Conservation (phyloP, 2,329 filamentous ascomycete species). For the Fusarium nanum region DNA sequence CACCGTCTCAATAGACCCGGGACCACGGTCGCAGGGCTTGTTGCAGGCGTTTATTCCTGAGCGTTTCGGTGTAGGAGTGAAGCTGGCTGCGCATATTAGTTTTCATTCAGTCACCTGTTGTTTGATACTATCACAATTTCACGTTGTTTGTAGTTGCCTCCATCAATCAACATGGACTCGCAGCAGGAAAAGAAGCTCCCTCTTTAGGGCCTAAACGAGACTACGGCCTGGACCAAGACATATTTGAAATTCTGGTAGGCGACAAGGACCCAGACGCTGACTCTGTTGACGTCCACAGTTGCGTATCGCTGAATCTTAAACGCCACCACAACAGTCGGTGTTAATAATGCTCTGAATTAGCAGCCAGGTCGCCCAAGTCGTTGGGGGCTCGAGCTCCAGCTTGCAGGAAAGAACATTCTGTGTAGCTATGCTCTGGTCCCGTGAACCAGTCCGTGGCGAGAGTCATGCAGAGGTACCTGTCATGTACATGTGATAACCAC, state of each 20-base stretch:
- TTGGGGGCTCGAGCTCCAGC: conserved; percentile 37
- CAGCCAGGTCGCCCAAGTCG: conserved; percentile 7
- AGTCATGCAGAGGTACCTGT: conserved; percentile 43
- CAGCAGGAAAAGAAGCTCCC: neutral
- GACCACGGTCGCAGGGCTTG: conserved; percentile 39
- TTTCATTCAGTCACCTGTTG: conserved; percentile 2
- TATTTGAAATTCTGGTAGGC: conserved; percentile 27
- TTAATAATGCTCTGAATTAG: conserved; percentile 37
- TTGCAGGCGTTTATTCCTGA: conserved; percentile 26
- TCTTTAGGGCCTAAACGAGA: conserved; percentile 2
- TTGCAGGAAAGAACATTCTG: conserved; percentile 20
- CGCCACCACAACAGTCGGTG: conserved; percentile 39
- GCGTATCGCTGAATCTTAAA: conserved; percentile 36
- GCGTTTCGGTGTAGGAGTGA: neutral
- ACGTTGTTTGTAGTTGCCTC: neutral
- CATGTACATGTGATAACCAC: conserved; percentile 46
- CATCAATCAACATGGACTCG: neutral
- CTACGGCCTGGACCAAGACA: conserved; percentile 9
- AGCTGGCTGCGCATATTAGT: conserved; percentile 3
- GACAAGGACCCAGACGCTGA: conserved; percentile 33
- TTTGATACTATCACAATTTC: conserved; percentile 9
- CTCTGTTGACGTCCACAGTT: conserved; percentile 34
- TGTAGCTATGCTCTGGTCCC: conserved; percentile 38
- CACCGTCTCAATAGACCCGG: conserved; percentile 42
- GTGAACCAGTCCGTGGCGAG: conserved; percentile 42